Base-by-base conservation (phyloP, 208 protist species). In the Leishmania aethiopica region DNA sequence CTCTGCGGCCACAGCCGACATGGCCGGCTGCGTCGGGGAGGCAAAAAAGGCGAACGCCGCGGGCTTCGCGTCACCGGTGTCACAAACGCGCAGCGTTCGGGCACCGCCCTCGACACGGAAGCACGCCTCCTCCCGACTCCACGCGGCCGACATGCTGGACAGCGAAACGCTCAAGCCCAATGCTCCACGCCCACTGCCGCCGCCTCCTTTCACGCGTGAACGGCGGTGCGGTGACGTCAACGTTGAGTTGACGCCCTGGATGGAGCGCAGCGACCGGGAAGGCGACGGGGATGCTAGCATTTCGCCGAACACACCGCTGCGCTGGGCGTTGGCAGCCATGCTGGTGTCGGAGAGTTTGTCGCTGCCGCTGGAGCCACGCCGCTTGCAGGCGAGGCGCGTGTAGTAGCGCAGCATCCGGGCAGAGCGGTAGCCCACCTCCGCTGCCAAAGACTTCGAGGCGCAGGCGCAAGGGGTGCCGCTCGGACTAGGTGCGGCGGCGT, bases 341-440 rank as follows among this genome's bases (percentile, higher is more conserved):
- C 55, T 3, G 0, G 45, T 53, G 67, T 53, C 32, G n/a, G 51
- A 47, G 22, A 49, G 35, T 0, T 1, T 25, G n/a, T 47, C 25
- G 35, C 40, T 55, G 35, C 28, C 67, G 15, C 35, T 53, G 37
- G 19, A 28, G 37, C 10, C 49, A n/a, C 3, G 51, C 15, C 55
- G 77, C 60, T 75, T 66, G 47, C 73, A 72, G 40, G 59, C 69
- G 25, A 86, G 75, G 0, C 64, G 72, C 1, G 62, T 80, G 78
- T 80, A 80, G 78, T 86, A 86, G 53, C 77, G 75, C 62, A 86
- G 74, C 64, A 86, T 77, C 19, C 78, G 73, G 28, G 59, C 83
- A 1, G 78, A 64, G 5, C 83, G 83, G 51, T 80, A 7, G 10
- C 74, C 78, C 1, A 86, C 77, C 40, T 79, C 78, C 13, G 17